phyloP scores from a whole-genome alignment of 208 protist species.

The Phytomonas francai region DNA sequence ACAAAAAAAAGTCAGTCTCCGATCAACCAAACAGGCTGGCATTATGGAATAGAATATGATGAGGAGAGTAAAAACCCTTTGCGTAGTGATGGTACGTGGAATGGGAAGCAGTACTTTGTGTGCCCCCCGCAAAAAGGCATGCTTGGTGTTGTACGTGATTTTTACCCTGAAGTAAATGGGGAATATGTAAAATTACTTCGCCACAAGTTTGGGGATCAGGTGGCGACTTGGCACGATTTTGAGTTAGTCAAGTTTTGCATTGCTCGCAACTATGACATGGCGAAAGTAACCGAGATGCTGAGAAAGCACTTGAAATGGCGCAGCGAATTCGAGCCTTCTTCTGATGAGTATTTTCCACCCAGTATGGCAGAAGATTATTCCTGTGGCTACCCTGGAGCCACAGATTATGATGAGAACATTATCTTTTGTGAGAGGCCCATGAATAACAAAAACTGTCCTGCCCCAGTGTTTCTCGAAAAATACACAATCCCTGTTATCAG shows the following conservation, averaged over 20 bases:
- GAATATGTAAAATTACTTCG: conserved; percentile 32
- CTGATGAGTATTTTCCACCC: conserved; percentile 72
- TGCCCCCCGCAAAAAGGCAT: conserved; percentile 38
- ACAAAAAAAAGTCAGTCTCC: conserved; percentile 46
- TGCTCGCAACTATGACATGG: conserved; percentile 69
- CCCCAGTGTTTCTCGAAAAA: conserved; percentile 49
- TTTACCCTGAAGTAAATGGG: conserved; percentile 55
- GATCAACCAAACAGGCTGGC: conserved; percentile 36
- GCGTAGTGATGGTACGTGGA: conserved; percentile 50
- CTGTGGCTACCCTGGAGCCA: conserved; percentile 51
- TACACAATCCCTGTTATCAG: conserved; percentile 52
- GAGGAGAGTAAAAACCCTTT: conserved; percentile 35
- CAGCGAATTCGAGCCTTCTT: conserved; percentile 37
- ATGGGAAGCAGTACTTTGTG: conserved; percentile 40
- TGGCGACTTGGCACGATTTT: conserved; percentile 69
- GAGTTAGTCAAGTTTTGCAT: conserved; percentile 82
- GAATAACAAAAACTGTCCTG: conserved; percentile 53
- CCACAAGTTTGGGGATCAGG: conserved; percentile 46
- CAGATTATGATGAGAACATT: conserved; percentile 68
- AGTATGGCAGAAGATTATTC: conserved; percentile 61
- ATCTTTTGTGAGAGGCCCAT: conserved; percentile 80
- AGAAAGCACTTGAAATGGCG: conserved; percentile 71
- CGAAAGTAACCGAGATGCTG: conserved; percentile 65
- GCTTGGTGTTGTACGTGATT: conserved; percentile 30
- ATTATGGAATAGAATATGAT: conserved; percentile 62